Evolutionary conservation across 1,284 basidiomycete species (phyloP), one percentile per base, ranked within the genome.

Genomic region (Fistulina hepatica): DNA sequence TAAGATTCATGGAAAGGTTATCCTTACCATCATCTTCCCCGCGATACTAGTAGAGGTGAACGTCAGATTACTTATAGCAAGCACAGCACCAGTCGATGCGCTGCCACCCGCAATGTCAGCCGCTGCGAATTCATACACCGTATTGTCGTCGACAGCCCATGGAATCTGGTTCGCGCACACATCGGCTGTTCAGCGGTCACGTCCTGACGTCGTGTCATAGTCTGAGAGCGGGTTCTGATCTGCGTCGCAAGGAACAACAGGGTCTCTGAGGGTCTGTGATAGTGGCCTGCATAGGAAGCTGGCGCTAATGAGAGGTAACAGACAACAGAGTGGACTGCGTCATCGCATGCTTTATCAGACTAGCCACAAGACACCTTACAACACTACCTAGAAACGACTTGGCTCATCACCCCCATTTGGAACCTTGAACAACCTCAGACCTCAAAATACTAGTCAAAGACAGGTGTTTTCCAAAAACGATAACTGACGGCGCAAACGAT

Each of bases 81-180:
- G 37, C 43, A 23, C 45, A 46, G 32, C 43, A 44, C 43, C 45
- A 46, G n/a, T 21, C n/a, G 36, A 15, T 25, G 43, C 44, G 16
- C 21, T 39, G 19, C 27, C 26, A 8, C 46, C 46, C 16, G 46
- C 34, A 26, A 47, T 40, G 21, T 33, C 40, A 4, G 41, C 39
- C 21, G 44, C 46, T 5, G 46, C 46, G 36, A 45, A 47, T 8
- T 41, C 44, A 27, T 47, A 47, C 21, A 44, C 46, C 8, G 34
- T 32, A 33, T 33, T 43, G 33, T 38, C 33, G 31, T 45, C 39
- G 23, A 45, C 44, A 12, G 44, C 46, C 32, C 39, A 45, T n/a
- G 46, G 44, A 7, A 41, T 43, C 12, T 30, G 43, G 44, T 45
- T 43, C 4, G 40, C 34, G 36, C 46, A 47, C 13, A 41, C 39